Conservation (phyloP, 2,329 filamentous ascomycete species). For the Pestalotiopsis sp. region DNA sequence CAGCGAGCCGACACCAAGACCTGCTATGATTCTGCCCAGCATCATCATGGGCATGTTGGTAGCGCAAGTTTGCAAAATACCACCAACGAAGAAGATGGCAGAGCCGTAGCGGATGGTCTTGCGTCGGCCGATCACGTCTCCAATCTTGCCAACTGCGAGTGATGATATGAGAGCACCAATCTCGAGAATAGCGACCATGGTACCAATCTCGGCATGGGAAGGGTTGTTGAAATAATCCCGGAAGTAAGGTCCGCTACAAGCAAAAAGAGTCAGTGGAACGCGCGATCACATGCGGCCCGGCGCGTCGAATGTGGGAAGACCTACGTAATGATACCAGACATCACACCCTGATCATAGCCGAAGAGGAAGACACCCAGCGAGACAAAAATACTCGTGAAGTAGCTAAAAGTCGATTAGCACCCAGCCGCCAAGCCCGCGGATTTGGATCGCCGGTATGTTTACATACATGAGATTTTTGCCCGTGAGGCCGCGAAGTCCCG, state of each 20-base stretch:
- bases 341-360: conserved; percentile 87
- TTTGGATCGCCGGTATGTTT: background rate
- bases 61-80: conserved; percentile 80
- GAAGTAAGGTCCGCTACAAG: conserved; percentile 75
- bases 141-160: conserved; percentile 80
- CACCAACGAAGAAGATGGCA: conserved; percentile 81
- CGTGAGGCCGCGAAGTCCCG: conserved; percentile 83
- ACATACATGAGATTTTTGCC: conserved; percentile 89
- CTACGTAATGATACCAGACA: conserved; percentile 73
- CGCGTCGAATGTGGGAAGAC: conserved; percentile 22
- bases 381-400: conserved; percentile 92
- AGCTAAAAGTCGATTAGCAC: conserved; percentile 51
- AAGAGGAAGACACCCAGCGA: conserved; percentile 86
- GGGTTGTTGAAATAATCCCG: conserved; percentile 92
- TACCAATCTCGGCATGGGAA: conserved; percentile 82
- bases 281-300: background rate
- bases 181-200: conserved; percentile 97
- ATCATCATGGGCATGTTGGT: conserved; percentile 89
- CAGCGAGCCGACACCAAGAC: conserved; percentile 82
- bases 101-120: conserved; percentile 93
- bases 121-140: conserved; percentile 86
- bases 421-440: background rate
- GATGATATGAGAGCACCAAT: conserved; percentile 91
- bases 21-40: conserved; percentile 78
- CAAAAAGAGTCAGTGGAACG: background rate